These are phyloP conservation scores for Leishmania aethiopica DNA, from an alignment of 208 protist species.

Conservation along the genomic window DNA sequence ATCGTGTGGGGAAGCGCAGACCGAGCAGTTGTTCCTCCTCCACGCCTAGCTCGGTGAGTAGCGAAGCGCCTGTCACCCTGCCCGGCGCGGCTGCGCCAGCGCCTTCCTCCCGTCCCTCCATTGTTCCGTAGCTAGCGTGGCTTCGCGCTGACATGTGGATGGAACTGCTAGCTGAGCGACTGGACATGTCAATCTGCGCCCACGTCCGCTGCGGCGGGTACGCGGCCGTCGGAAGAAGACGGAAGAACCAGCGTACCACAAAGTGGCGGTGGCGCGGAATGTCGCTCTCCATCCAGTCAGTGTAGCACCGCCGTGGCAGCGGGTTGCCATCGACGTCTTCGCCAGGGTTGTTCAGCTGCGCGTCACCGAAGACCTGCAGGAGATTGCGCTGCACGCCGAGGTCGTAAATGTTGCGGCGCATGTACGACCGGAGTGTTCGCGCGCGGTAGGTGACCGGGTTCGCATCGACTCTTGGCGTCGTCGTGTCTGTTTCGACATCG, in stretches of 20 bases:
- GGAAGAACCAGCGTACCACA: conserved; percentile 73
- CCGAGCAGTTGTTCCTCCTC: conserved; percentile 55
- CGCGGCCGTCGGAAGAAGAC: conserved; percentile 66
- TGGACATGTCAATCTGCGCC: conserved; percentile 16
- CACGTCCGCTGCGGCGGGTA: conserved; percentile 56
- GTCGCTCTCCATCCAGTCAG: conserved; percentile 60
- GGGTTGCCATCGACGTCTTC: conserved; percentile 4
- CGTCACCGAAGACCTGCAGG: conserved; percentile 88
- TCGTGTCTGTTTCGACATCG: conserved; percentile 9
- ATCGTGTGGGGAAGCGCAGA: conserved; percentile 60
- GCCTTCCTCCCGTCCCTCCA: conserved; percentile 4
- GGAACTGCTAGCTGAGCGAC: conserved; percentile 29
- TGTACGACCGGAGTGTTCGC: conserved; percentile 26
- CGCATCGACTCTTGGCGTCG: not conserved
- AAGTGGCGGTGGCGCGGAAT: conserved; percentile 45
- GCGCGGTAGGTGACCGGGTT: not conserved
- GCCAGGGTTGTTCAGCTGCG: conserved; percentile 18
- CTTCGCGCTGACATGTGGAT: conserved; percentile 30
- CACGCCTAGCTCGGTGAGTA: conserved; percentile 39
- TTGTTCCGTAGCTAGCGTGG: conserved; percentile 28
- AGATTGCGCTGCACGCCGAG: conserved; percentile 78
- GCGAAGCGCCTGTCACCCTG: conserved; percentile 11
- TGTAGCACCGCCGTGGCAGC: conserved; percentile 31
- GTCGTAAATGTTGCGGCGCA: conserved; percentile 74
- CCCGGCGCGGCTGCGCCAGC: not conserved